Percentiles rank a stretch among this genome's conserved stretches.
These are phyloP conservation scores for Myriangium duriaei DNA, from an alignment of 2,329 filamentous ascomycete species.

Conservation along the genomic window DNA sequence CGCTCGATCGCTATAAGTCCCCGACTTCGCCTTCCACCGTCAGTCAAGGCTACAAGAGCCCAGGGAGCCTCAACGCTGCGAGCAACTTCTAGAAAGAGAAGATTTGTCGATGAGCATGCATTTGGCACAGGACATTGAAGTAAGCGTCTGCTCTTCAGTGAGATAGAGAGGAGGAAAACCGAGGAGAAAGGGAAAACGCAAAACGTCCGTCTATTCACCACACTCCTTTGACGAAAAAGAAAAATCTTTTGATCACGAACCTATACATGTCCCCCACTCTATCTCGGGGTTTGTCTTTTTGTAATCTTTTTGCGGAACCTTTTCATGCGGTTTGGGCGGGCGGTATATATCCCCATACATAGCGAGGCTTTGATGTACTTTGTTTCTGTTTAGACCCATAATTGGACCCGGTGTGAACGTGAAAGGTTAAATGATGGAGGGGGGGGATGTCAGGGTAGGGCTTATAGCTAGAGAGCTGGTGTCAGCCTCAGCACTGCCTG, in stretches of 20 bases:
- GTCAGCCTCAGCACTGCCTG: no score
- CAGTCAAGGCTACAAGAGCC: neutral
- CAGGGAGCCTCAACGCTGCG: conserved; percentile 4
- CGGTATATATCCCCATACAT: neutral
- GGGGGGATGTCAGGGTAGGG: no score
- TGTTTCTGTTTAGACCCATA: neutral
- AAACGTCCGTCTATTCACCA: no score
- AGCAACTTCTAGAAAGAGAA: conserved; percentile 2
- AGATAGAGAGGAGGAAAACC: no score
- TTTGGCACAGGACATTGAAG: neutral
- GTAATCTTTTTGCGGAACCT: conserved; percentile 4
- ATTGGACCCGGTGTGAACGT: no score
- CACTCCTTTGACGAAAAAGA: no score
- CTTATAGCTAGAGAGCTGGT: no score
- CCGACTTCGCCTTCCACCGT: neutral
- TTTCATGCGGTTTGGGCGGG: neutral
- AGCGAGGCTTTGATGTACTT: neutral
- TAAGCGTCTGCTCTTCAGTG: neutral
- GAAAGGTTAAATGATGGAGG: no score
- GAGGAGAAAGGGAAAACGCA: no score
- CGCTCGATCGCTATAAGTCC: conserved; percentile 7
- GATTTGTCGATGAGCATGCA: neutral
- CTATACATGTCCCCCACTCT: no score
- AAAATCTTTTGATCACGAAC: no score
- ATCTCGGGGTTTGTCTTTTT: no score